Percentiles rank a stretch among this genome's conserved stretches.
These are phyloP conservation scores for Sugiyamaella neomexicana DNA, from an alignment of 1,139 yeast species.

Conservation along the genomic window DNA sequence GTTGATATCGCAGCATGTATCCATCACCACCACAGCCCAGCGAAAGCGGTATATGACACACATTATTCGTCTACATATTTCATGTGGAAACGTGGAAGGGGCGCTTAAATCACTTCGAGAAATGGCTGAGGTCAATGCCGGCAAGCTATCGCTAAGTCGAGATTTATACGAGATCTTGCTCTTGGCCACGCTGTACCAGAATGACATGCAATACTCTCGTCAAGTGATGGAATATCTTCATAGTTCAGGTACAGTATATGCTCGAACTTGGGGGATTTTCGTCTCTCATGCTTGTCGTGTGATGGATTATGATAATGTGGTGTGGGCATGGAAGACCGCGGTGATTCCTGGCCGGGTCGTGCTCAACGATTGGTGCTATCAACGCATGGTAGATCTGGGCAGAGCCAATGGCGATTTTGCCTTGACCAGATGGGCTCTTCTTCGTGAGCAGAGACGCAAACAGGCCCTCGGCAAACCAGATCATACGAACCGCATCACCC, in stretches of 20 bases:
- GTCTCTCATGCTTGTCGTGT: conserved; percentile 32
- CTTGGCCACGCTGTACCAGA: conserved; percentile 29
- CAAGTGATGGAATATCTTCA: conserved; percentile 33
- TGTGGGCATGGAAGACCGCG: conserved; percentile 37
- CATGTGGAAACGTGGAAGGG: conserved; percentile 30
- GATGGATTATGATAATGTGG: conserved; percentile 31
- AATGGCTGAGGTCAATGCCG: conserved; percentile 26
- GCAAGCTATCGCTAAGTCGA: conserved; percentile 24
- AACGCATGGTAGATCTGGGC: conserved; percentile 34
- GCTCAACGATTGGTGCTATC: conserved; percentile 36
- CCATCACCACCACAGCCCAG: conserved; percentile 11
- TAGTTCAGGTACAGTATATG: conserved; percentile 28
- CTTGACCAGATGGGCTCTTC: conserved; percentile 37
- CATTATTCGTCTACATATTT: conserved; percentile 29
- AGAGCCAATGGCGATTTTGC: conserved; percentile 30
- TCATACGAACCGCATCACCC: conserved; percentile 17
- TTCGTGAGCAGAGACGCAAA: conserved; percentile 27
- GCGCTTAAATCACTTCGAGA: conserved; percentile 32
- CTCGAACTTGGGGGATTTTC: conserved; percentile 42
- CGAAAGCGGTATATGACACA: conserved; percentile 18
- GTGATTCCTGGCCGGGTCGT: conserved; percentile 37
- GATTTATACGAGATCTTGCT: conserved; percentile 36
- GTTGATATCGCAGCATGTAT: background rate
- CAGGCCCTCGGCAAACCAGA: conserved; percentile 19
- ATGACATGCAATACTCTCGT: conserved; percentile 37